These are phyloP conservation scores for Parsonsia alboflavescens DNA, from an alignment of 257 asterid genomes.

Conservation along the genomic window DNA sequence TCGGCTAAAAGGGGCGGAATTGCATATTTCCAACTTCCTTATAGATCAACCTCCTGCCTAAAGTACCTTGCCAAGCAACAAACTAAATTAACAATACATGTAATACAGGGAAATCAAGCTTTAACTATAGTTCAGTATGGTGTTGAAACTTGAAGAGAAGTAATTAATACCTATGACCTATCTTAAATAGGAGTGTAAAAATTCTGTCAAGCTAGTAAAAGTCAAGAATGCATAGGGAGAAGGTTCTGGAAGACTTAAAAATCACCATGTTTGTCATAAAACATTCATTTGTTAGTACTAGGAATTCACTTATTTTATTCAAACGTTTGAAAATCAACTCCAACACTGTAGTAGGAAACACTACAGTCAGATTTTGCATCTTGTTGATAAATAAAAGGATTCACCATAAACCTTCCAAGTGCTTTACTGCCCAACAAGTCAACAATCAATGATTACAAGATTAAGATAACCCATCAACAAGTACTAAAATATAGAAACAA, in stretches of 20 bases:
- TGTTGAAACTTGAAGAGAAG: not conserved
- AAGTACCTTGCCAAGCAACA: not conserved
- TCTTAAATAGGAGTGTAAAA: not conserved
- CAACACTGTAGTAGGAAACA: not conserved
- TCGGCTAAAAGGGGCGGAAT: not conserved
- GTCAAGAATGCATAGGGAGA: not conserved
- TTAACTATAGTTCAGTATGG: not conserved
- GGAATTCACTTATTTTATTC: not conserved
- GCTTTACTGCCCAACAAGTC: not conserved
- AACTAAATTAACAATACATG: not conserved
- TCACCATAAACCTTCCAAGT: not conserved
- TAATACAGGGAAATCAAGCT: not conserved
- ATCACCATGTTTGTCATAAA: not conserved
- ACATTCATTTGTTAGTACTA: not conserved
- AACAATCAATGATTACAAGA: not conserved
- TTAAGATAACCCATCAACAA: not conserved
- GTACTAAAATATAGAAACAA: not conserved
- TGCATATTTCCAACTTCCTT: not conserved
- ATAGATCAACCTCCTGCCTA: no score
- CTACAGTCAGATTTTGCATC: not conserved
- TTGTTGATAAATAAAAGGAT: not conserved
- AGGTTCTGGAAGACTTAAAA: not conserved
- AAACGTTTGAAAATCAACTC: not conserved
- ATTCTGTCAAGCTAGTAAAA: not conserved
- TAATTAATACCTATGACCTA: not conserved